Conservation (phyloP, 2,329 filamentous ascomycete genomes). For the Penicillium sp. region DNA sequence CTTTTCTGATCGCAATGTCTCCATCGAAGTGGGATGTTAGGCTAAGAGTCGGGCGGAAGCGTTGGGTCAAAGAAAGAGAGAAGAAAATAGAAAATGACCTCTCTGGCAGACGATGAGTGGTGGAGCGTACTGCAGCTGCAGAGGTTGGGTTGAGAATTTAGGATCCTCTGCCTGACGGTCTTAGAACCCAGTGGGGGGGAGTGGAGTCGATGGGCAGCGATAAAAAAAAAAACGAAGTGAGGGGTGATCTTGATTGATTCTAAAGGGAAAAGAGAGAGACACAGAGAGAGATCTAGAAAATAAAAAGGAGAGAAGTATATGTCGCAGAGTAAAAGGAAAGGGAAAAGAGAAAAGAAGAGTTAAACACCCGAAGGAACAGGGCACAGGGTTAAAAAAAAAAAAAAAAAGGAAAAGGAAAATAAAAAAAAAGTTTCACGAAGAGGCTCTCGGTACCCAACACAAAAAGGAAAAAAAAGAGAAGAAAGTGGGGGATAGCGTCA, state of each 20-base stretch:
- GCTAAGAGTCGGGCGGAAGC: constrained; percentile 18
- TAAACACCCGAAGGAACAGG: constrained; percentile 5
- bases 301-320: not conserved
- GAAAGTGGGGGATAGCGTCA: constrained; percentile 13
- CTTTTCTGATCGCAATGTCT: constrained; percentile 33
- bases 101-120: constrained; percentile 19
- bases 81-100: constrained; percentile 5
- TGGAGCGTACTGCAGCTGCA: constrained; percentile 25
- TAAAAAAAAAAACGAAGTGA: constrained; percentile 8
- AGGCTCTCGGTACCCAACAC: constrained; percentile 25
- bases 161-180: constrained; percentile 22
- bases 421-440: constrained; percentile 21
- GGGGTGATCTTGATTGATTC: constrained; percentile 9
- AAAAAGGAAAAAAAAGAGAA: constrained; percentile 11
- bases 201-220: constrained; percentile 17
- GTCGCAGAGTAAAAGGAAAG: not conserved
- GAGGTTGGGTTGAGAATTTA: constrained; percentile 21
- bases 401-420: not conserved
- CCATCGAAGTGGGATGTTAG: constrained; percentile 33
- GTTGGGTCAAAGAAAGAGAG: constrained; percentile 12
- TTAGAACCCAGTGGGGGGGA: constrained; percentile 23
- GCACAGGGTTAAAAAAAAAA: not conserved
- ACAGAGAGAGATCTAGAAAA: not conserved
- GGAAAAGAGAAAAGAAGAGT: constrained; percentile 1
- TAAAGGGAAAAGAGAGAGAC: not conserved